Evolutionary conservation across 306 rosid species (phyloP).

Genomic region (Dalbergia cochinchinensis): DNA sequence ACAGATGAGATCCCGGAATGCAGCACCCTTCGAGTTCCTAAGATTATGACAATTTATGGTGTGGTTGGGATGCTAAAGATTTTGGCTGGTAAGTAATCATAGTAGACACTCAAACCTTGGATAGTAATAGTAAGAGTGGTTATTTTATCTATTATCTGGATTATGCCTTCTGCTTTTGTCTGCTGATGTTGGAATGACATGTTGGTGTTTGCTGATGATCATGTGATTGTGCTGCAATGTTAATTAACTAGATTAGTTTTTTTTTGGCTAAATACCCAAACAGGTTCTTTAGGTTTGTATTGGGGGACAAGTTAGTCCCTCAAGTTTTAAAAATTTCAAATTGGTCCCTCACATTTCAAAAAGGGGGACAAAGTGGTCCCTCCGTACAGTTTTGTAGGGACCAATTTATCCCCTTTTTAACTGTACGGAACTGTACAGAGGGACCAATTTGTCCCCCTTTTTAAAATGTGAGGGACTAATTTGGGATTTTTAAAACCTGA

Average conservation of each 20-base stretch:
- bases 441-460: no score
- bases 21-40: conserved; percentile 71
- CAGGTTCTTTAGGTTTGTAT: no score
- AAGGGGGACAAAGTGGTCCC: no score
- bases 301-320: no score
- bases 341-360: no score
- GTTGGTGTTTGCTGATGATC: background rate
- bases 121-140: background rate
- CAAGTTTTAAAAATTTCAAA: no score
- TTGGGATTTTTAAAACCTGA: no score
- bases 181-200: background rate
- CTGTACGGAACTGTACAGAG: no score
- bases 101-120: background rate
- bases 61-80: conserved; percentile 81
- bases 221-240: background rate
- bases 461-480: no score
- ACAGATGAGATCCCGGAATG: conserved; percentile 76
- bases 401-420: no score
- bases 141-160: background rate
- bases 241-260: background rate
- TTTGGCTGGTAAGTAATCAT: conserved; percentile 69
- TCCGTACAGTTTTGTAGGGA: no score
- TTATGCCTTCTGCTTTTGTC: background rate
- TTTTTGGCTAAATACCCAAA: no score
- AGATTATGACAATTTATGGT: conserved; percentile 72